Percentiles rank a stretch among this genome's conserved stretches.
Conservation (phyloP, 805 yeast genomes). For the Cyberlindnera euphorbiiphila region DNA sequence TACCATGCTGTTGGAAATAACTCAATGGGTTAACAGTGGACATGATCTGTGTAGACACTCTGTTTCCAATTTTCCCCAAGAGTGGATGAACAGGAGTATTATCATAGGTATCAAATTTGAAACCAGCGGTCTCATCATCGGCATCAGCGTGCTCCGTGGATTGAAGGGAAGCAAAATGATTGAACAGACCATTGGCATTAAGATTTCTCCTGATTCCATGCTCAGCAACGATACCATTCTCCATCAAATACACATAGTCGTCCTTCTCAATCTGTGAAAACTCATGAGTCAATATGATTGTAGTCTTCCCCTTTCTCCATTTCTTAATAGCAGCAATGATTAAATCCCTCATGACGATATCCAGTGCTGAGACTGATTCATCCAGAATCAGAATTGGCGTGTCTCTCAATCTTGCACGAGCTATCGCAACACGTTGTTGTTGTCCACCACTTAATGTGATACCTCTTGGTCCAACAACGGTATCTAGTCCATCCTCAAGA, state of each 20-base stretch:
- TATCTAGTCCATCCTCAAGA: conserved; percentile 53
- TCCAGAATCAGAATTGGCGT: conserved; percentile 77
- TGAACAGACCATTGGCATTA: conserved; percentile 20
- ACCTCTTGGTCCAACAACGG: conserved; percentile 44
- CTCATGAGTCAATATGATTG: conserved; percentile 82
- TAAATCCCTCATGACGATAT: conserved; percentile 41
- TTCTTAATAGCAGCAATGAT: conserved; percentile 48
- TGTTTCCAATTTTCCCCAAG: conserved; percentile 4
- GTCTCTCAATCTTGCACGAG: conserved; percentile 74
- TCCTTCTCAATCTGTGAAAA: conserved; percentile 46
- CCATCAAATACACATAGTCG: conserved; percentile 60
- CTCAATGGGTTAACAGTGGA: conserved; percentile 22
- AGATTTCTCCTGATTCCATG: conserved; percentile 38
- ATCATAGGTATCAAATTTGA: neutral
- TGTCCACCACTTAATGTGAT: conserved; percentile 84
- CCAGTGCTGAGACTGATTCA: conserved; percentile 84
- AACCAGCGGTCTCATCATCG: neutral
- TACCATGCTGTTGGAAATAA: conserved; percentile 10
- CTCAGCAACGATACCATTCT: conserved; percentile 53
- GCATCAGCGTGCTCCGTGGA: conserved; percentile 6
- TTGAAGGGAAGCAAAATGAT: conserved; percentile 20
- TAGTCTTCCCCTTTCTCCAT: conserved; percentile 68
- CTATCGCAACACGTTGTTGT: conserved; percentile 76
- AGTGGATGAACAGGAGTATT: conserved; percentile 1
- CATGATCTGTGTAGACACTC: conserved; percentile 20